Evolutionary conservation across 208 protist species (phyloP).

Genomic region (Crithidia bombi): DNA sequence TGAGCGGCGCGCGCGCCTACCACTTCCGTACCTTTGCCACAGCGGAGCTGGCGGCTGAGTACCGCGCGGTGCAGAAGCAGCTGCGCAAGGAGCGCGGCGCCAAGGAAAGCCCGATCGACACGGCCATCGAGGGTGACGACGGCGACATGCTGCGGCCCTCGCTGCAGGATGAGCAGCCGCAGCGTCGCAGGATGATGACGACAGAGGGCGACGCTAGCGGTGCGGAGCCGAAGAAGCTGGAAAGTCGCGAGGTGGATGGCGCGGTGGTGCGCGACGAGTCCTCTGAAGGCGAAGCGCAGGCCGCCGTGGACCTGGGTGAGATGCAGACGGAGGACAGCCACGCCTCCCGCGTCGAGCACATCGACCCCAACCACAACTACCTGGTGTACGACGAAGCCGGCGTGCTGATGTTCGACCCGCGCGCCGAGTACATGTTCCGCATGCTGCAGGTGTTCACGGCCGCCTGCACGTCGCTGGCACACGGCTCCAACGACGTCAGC

Average conservation of each 20-base stretch:
- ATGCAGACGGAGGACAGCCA: not conserved
- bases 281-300: conserved; percentile 4
- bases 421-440: conserved; percentile 70
- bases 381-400: conserved; percentile 30
- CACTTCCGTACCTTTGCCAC: conserved; percentile 17
- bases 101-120: not conserved
- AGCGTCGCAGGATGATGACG: not conserved
- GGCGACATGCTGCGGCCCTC: conserved; percentile 2
- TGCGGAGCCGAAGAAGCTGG: conserved; percentile 12
- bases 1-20: conserved; percentile 29
- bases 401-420: conserved; percentile 53
- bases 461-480: conserved; percentile 64
- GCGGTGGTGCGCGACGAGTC: conserved; percentile 27
- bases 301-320: not conserved
- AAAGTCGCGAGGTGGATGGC: conserved; percentile 25
- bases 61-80: conserved; percentile 9
- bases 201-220: conserved; percentile 11
- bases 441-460: conserved; percentile 73
- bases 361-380: conserved; percentile 21
- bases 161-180: conserved; percentile 1
- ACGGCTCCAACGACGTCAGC: conserved; percentile 77
- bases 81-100: not conserved
- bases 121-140: conserved; percentile 1
- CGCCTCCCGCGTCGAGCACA: not conserved
- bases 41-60: conserved; percentile 8